phyloP scores from a whole-genome alignment of 306 rosid genomes.

The Oemleria cerasiformis region DNA sequence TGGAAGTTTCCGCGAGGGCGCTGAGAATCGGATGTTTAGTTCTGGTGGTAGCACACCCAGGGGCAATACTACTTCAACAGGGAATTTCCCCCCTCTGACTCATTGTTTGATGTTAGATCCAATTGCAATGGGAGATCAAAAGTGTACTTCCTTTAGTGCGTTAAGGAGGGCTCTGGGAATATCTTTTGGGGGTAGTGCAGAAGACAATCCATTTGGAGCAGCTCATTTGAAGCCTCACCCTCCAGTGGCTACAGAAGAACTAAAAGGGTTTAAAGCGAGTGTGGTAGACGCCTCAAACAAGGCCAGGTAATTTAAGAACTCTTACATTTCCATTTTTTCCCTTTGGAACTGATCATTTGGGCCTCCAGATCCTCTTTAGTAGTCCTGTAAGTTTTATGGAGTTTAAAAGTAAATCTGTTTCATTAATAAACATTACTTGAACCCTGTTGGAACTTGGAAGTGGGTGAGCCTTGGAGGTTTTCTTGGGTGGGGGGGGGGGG shows the following conservation, averaged over 20 bases:
- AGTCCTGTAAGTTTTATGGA: neutral
- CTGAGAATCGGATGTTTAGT: conserved; percentile 47
- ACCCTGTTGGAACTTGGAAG: neutral
- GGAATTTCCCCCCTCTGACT: conserved; percentile 46
- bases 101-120: conserved; percentile 62
- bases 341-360: neutral
- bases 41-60: conserved; percentile 45
- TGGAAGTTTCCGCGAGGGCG: conserved; percentile 52
- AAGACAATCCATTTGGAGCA: conserved; percentile 61
- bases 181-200: conserved; percentile 52
- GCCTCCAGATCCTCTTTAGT: neutral
- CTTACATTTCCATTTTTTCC: neutral
- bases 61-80: conserved; percentile 42
- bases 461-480: neutral
- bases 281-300: conserved; percentile 50
- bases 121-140: conserved; percentile 51
- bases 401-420: neutral
- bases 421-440: neutral
- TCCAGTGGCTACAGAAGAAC: conserved; percentile 58
- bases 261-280: conserved; percentile 58
- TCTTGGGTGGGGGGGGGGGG: too few species aligned
- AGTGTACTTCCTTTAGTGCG: conserved; percentile 45
- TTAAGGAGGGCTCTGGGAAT: conserved; percentile 56
- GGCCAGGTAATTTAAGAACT: conserved; percentile 64
- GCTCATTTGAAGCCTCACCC: conserved; percentile 55